phyloP scores from a whole-genome alignment of 164 flowering plant genomes.

The Warburgia ugandensis region DNA sequence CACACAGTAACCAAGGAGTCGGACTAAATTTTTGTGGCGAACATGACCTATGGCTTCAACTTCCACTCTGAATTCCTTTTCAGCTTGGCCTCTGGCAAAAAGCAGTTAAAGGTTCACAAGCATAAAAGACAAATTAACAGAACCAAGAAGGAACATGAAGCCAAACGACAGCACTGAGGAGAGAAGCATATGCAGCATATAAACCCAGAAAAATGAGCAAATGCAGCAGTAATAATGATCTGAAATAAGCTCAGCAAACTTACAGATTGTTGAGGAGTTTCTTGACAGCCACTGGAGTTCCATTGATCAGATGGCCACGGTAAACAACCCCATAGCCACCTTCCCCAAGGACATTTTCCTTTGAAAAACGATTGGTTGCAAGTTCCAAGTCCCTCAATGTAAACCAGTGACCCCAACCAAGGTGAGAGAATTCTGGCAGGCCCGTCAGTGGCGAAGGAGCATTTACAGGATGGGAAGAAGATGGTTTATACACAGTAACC shows the following conservation, averaged over 20 bases:
- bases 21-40: constrained; percentile 84
- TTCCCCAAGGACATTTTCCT: constrained; percentile 75
- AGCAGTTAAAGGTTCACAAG: constrained; percentile 4
- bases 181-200: too few species aligned
- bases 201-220: too few species aligned
- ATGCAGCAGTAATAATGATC: too few species aligned
- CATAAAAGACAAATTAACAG: neutral
- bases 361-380: constrained; percentile 71
- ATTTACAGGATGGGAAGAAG: constrained; percentile 37
- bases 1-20: constrained; percentile 85
- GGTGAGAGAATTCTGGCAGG: constrained; percentile 79
- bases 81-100: constrained; percentile 79
- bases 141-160: neutral
- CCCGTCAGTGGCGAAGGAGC: constrained; percentile 70
- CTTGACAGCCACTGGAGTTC: constrained; percentile 80
- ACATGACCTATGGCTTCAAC: constrained; percentile 95
- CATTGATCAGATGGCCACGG: constrained; percentile 63
- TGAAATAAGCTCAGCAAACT: constrained; percentile 17
- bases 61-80: constrained; percentile 87
- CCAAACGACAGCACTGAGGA: neutral
- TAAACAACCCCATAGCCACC: constrained; percentile 94
- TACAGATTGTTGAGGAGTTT: constrained; percentile 81
- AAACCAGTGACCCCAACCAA: constrained; percentile 98
- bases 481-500: constrained; percentile 23
- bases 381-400: constrained; percentile 75